phyloP scores from a whole-genome alignment of 1,284 basidiomycete genomes.

The Microbotryomycetes sp. region DNA sequence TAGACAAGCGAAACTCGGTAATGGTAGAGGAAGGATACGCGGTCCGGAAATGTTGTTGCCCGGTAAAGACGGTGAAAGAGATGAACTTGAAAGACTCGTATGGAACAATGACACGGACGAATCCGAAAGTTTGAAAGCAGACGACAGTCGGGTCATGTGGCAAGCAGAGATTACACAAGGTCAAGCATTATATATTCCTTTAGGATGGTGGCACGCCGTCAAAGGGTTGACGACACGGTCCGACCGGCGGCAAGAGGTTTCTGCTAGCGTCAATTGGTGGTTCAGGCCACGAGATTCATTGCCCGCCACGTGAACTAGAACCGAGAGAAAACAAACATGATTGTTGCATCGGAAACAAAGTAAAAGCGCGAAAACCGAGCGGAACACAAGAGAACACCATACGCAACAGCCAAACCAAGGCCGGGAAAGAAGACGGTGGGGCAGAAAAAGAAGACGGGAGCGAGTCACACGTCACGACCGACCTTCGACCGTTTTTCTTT shows the following conservation, averaged over 20 bases:
- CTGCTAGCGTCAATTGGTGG: background rate
- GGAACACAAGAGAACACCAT: too few relatives aligned
- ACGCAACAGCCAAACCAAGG: too few relatives aligned
- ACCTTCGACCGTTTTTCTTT: too few relatives aligned
- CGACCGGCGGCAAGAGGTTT: background rate
- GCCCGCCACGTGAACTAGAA: too few relatives aligned
- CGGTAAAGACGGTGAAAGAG: background rate
- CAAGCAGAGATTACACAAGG: background rate
- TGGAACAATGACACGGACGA: background rate
- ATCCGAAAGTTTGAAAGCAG: background rate
- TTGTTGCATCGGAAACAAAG: too few relatives aligned
- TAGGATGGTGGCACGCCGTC: background rate
- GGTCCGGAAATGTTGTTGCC: background rate
- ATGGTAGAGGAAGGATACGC: background rate
- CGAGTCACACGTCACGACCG: too few relatives aligned
- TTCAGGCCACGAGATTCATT: background rate
- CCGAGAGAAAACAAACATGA: too few relatives aligned
- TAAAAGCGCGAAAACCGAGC: too few relatives aligned
- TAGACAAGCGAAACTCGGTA: background rate
- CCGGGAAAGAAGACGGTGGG: too few relatives aligned
- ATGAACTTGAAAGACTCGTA: background rate
- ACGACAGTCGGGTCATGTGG: too few relatives aligned
- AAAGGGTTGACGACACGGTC: background rate
- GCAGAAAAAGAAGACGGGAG: too few relatives aligned
- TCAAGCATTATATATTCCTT: background rate